Evolutionary conservation across 257 asterid genomes (phyloP), one percentile per base, ranked within the genome.

Genomic region (Cynanchum wilfordii): DNA sequence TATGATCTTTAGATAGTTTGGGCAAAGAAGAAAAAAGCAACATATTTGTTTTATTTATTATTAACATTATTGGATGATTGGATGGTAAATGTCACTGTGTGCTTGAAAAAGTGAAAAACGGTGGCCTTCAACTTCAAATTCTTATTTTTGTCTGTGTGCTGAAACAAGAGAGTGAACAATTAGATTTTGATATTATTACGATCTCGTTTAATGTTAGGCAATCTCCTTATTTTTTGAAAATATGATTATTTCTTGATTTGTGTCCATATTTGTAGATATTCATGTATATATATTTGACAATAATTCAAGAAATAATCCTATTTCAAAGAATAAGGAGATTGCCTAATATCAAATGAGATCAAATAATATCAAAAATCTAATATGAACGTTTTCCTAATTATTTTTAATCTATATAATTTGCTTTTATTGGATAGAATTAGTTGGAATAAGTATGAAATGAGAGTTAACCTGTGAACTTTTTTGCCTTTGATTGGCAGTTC

Each of bases 401-500:
- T 59, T 27, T 20, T 59, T 29, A 24, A 3, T 29, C 4, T n/a
- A 60, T 7, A 29, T 3, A 12, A 29, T 6, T 29, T 29, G 29
- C 24, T 22, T 13, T 57, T 57, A 24, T 13, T 29, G 44, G 42
- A 2, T 15, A 6, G 44, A 60, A 15, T 16, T 60, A 5, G 42
- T 29, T 9, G n/a, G 36, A 10, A 11, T 29, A 13, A 2, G 22
- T 60, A 30, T 29, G 27, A 17, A 63, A 24, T 63, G 15, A 17
- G 10, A 27, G n/a, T 17, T 62, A 17, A 10, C 27, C 27, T 30
- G 45, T 60, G 44, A 29, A 60, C 36, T 55, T 50, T 42, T 42
- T 42, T 70, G 65, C 64, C 29, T 55, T 67, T 27, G 56, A 65
- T 65, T 76, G 65, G 79, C 88, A 91, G 99, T 78, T 94, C 76